Percentiles rank a stretch among this genome's conserved stretches.
phyloP scores from a whole-genome alignment of 129 eudicot genomes.

The Chrysanthemum lavandulifolium region DNA sequence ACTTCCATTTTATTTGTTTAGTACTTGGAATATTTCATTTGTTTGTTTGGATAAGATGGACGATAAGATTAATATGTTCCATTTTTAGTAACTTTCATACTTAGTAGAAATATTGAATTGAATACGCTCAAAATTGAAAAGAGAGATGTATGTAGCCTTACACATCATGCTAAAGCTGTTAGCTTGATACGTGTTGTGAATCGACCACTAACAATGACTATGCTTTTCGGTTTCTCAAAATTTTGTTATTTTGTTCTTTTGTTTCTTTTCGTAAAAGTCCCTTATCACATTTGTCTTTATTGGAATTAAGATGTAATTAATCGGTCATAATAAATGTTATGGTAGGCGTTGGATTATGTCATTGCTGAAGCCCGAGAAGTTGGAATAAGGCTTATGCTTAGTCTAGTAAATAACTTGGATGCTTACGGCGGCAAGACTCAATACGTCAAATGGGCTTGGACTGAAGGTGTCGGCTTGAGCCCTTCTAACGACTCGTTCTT shows the following conservation, averaged over 20 bases:
- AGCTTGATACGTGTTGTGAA: not conserved
- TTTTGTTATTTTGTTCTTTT: not conserved
- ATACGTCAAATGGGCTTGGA: conserved; percentile 96
- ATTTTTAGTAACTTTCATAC: conserved; percentile 15
- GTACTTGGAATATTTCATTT: not conserved
- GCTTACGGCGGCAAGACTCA: conserved; percentile 95
- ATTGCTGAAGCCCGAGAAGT: conserved; percentile 82
- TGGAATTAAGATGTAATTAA: not conserved
- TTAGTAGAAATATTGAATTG: not conserved
- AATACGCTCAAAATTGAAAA: not conserved
- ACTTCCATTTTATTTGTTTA: not conserved
- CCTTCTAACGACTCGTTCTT: conserved; percentile 93
- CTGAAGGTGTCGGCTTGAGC: conserved; percentile 83
- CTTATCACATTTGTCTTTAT: not conserved
- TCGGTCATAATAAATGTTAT: conserved; percentile 8
- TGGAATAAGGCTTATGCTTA: conserved; percentile 69
- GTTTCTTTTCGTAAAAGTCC: not conserved
- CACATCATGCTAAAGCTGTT: not conserved
- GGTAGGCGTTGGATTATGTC: conserved; percentile 79
- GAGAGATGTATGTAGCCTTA: not conserved
- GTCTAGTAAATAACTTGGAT: conserved; percentile 85
- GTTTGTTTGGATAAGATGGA: not conserved
- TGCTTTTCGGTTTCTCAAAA: not conserved
- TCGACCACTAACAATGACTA: not conserved
- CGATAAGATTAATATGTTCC: not conserved